phyloP scores from a whole-genome alignment of 768 basidiomycete genomes.

The Agrocybe pediades region DNA sequence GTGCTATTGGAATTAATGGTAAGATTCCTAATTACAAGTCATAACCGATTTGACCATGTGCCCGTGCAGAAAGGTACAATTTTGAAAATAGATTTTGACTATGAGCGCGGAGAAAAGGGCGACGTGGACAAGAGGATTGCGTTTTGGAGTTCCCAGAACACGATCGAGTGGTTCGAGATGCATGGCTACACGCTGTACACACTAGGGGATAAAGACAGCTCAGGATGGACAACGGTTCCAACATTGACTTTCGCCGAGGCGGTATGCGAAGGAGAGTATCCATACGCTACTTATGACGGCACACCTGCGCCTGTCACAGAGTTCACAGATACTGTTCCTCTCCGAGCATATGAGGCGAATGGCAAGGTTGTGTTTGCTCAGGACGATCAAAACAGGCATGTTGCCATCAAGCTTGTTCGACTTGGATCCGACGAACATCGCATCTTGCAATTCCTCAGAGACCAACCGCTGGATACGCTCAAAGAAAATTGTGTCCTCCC shows the following conservation, averaged over 20 bases:
- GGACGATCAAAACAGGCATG: conserved; percentile 17
- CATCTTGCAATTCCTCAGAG: conserved; percentile 18
- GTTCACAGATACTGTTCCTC: neutral
- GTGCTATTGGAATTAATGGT: too few relatives aligned
- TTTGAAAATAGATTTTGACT: too few relatives aligned
- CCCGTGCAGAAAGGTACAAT: too few relatives aligned
- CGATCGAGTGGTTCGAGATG: conserved; percentile 3
- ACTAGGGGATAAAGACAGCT: neutral
- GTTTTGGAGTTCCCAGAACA: neutral
- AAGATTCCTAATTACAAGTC: too few relatives aligned
- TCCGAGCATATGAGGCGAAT: neutral
- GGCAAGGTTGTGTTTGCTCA: conserved; percentile 19
- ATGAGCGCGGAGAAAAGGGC: too few relatives aligned
- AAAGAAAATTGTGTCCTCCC: conserved; percentile 22
- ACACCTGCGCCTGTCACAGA: neutral
- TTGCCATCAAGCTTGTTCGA: conserved; percentile 27
- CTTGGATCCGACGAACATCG: conserved; percentile 23
- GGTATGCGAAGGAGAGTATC: conserved; percentile 7
- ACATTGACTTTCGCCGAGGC: neutral
- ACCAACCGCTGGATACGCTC: conserved; percentile 6
- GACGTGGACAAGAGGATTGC: too few relatives aligned
- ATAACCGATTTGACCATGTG: too few relatives aligned
- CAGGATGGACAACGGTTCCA: neutral
- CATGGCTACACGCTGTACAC: conserved; percentile 10
- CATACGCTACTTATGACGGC: conserved; percentile 9